Base-by-base conservation (phyloP, 116 monocot genomes). In the Posidonia oceanica region DNA sequence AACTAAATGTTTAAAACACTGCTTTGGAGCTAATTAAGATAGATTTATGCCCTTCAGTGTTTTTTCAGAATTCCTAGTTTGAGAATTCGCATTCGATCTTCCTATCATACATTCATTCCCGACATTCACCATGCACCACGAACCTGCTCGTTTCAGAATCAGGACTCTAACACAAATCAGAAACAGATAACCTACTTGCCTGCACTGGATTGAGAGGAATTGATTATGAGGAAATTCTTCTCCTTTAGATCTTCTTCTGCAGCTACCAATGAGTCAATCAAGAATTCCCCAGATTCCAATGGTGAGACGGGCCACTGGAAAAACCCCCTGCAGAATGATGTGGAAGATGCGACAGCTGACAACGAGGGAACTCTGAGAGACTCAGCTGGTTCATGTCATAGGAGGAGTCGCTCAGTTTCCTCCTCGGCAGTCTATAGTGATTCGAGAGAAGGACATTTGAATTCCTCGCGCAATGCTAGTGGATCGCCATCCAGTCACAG, bases 161-260 rank as follows among this genome's bases (percentile, higher is more conserved):
- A 29, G 29, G 29, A 29, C 29, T 29, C 29, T 29, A 29, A 29
- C 29, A 29, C 29, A 29, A 29, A 29, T 29, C 29, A 29, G 29
- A 29, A 29, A 29, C 29, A 29, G 29, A 29, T 29, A 29, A 29
- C 29, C 29, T 29, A 1, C 29, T 29, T 29, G 29, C 29, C 29
- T 29, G 29, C 29, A 29, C 29, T 29, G 29, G 29, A 29, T 29
- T 29, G 29, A 29, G 29, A 22, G 4, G 18, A 20, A n/a, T 67
- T 51, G 21, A 2, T 54, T 55, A 91, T 91, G 91, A 82, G 87
- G 79, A 84, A 79, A 55, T 85, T 91, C 74, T 91, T 91, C 77
- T 81, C 81, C 12, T 87, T 91, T 22, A 72, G 78, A 71, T 81
- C 87, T 62, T 69, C 71, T 51, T 65, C 72, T 5, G 7, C 71